Evolutionary conservation across 2,329 filamentous ascomycete species (phyloP).

Genomic region (Fusarium avenaceum): DNA sequence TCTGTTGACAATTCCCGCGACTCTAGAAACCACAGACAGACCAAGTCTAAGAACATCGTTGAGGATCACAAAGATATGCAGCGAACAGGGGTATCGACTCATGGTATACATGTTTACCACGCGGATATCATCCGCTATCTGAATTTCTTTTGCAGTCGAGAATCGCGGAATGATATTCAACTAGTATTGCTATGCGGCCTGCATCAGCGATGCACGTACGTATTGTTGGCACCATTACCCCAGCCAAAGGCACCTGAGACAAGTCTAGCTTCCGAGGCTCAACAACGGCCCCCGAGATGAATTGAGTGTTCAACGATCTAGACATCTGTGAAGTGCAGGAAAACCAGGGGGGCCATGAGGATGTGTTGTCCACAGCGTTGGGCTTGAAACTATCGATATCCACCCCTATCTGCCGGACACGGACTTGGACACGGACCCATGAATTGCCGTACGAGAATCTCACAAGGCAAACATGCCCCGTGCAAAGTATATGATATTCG

Average conservation of each 20-base stretch:
- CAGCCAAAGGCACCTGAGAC: neutral
- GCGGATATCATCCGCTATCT: neutral
- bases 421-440: neutral
- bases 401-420: neutral
- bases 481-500: neutral
- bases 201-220: neutral
- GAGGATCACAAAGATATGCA: neutral
- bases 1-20: neutral
- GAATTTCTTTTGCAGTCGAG: neutral
- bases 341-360: neutral
- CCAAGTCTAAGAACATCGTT: neutral
- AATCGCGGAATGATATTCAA: conserved; percentile 5
- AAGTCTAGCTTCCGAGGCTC: neutral
- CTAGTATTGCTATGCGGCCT: neutral
- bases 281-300: neutral
- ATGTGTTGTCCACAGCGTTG: neutral
- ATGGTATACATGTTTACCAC: neutral
- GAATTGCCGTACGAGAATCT: neutral
- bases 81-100: neutral
- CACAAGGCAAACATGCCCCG: neutral
- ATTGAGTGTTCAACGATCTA: neutral
- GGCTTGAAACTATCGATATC: neutral
- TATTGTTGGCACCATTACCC: neutral
- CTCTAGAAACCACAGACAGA: neutral
- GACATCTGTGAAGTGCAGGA: neutral